These are phyloP conservation scores for Athelia sp. DNA, from an alignment of 1,284 basidiomycete genomes.

Conservation along the genomic window DNA sequence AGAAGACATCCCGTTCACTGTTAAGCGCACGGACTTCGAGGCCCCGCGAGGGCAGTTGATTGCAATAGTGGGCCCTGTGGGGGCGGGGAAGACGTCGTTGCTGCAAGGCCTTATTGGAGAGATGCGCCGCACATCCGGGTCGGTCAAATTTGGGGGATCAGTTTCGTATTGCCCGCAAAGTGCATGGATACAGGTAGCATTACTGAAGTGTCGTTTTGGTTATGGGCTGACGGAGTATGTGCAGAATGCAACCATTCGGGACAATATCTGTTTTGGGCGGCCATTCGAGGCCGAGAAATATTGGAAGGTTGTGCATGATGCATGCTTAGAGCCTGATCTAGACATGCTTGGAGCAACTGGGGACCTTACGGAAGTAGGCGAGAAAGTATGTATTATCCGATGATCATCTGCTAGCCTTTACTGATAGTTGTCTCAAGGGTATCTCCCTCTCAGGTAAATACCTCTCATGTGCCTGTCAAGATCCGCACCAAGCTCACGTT, in stretches of 20 bases:
- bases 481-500: not conserved
- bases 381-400: slow-evolving; percentile 49
- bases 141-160: slow-evolving; percentile 63
- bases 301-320: slow-evolving; percentile 69
- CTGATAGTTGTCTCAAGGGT: slow-evolving; percentile 35
- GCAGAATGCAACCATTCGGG: slow-evolving; percentile 70
- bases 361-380: slow-evolving; percentile 89
- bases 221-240: not conserved
- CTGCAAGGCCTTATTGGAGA: slow-evolving; percentile 79
- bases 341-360: slow-evolving; percentile 72
- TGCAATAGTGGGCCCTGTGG: slow-evolving; percentile 73
- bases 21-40: slow-evolving; percentile 56
- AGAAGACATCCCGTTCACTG: slow-evolving; percentile 42
- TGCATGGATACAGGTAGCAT: slow-evolving; percentile 79
- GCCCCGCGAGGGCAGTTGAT: slow-evolving; percentile 72
- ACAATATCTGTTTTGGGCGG: slow-evolving; percentile 77
- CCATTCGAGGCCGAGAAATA: slow-evolving; percentile 78
- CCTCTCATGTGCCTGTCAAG: not conserved
- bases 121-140: slow-evolving; percentile 64
- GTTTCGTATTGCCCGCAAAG: slow-evolving; percentile 82
- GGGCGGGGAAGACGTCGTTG: slow-evolving; percentile 68
- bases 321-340: slow-evolving; percentile 76
- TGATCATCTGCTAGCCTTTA: not conserved
- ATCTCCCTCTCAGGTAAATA: slow-evolving; percentile 66
- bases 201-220: not conserved